Evolutionary conservation across 2,329 filamentous ascomycete genomes (phyloP), one percentile per base, ranked within the genome.

Genomic region (Aspergillus pseudoglaucus): DNA sequence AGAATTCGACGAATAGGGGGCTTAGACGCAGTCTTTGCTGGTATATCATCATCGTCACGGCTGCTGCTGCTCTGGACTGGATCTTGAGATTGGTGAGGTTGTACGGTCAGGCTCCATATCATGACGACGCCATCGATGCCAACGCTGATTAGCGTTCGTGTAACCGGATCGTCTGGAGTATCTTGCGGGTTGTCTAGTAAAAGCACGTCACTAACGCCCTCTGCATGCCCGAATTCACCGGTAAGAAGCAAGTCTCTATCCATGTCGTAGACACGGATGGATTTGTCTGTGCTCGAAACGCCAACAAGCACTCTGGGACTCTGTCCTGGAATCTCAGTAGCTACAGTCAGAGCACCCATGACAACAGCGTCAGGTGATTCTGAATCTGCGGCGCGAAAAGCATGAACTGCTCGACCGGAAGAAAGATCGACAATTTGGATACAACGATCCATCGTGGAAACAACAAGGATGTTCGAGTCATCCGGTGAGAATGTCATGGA

Each of bases 241-340:
- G 90, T 87, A 23, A 97, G 71, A 48, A 98, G 84, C 1, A 75
- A 72, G 7, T 91, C 90, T 38, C 81, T 83, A 52, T 85, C 83
- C 25, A 82, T 76, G 56, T 95, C 88, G 60, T 98, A 98, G 14
- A 98, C 74, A 32, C 93, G 79, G 47, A 98, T 85, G 0, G 93
- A 97, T 65, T 97, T 98, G 67, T 98, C 93, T 1, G 88, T 95
- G 58, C 90, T 90, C 7, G 91, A 96, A 9, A 93, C 79, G n/a
- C 89, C 90, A 15, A 93, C 78, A 45, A 98, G 77, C 44, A 94
- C 79, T 23, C 83, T 80, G 8, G 77, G 75, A 68, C 78, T 68
- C 52, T 77, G 67, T 58, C 82, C 70, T 62, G 82, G 59, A 63
- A 77, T 71, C 42, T 80, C 82, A 35, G 59, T 56, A 12, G 60